Base-by-base conservation (phyloP, 1,139 yeast genomes). In the Nakaseomyces uthaithaninus region DNA sequence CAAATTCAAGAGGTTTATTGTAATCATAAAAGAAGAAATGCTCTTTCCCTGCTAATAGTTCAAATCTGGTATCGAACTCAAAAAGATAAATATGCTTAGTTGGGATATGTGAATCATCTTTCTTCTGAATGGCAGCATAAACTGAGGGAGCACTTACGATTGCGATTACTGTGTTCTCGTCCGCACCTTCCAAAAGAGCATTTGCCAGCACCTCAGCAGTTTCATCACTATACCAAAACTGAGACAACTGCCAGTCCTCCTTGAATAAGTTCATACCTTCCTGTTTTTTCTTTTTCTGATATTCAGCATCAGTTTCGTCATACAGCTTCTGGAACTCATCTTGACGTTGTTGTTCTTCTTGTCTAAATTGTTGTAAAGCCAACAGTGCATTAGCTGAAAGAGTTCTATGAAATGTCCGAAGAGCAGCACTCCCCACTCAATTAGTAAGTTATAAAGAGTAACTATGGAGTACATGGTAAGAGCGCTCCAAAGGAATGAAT, bases 221-320 rank as follows among this genome's bases (percentile, higher is more conserved):
- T 4, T 67, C 65, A 46, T 85, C 89, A 39, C 71, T 62, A 55
- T 83, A 83, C 95, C 95, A 85, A 62, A 87, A 87, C 59, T 87
- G 96, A 0, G 95, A 84, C 31, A 87, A 68, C 53, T 84, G 93
- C 96, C 96, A 87, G 62, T 87, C 94, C 62, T 87, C 95, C 56
- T 81, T 72, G 61, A 87, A 87, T 26, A 73, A 66, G 37, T 75
- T 79, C 61, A 83, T 83, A 20, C 75, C 73, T 40, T 62, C 60
- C 26, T 57, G 51, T 28, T 53, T 53, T 36, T 57, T 58, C 15
- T 57, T 53, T 22, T 51, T 55, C 19, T 59, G 58, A 48, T 55
- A 65, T 30, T 56, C 59, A 36, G 63, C 64, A 55, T 84, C 85
- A 1, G 94, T 84, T 37, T 69, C 68, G 38, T 69, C 62, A 48